Percentiles rank a stretch among this genome's conserved stretches.
phyloP scores from a whole-genome alignment of 2,329 filamentous ascomycete species.

The Tolypocladium album region DNA sequence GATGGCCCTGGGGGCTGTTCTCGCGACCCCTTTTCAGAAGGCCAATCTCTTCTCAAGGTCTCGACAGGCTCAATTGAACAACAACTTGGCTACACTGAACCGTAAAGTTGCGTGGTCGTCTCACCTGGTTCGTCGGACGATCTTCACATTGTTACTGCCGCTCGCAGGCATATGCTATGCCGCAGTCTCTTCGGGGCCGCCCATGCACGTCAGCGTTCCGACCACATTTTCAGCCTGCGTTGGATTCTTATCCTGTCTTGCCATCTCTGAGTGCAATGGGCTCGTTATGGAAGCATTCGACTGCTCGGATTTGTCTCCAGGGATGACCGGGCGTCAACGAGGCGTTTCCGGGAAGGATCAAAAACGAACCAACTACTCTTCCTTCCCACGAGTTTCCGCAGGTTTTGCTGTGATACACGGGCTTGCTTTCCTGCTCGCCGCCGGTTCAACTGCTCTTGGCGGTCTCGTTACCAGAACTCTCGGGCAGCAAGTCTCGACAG shows the following conservation, averaged over 20 bases:
- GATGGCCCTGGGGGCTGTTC: slow-evolving; percentile 56
- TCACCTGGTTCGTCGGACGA: slow-evolving; percentile 55
- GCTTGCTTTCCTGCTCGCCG: slow-evolving; percentile 58
- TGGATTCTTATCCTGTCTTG: slow-evolving; percentile 62
- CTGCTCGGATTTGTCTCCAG: slow-evolving; percentile 66
- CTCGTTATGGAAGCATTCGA: slow-evolving; percentile 75
- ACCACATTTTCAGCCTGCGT: slow-evolving; percentile 55
- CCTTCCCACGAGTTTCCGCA: slow-evolving; percentile 62
- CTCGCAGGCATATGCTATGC: slow-evolving; percentile 58
- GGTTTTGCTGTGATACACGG: slow-evolving; percentile 62
- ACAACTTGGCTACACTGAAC: slow-evolving; percentile 57
- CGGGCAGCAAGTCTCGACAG: slow-evolving; percentile 57
- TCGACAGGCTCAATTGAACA: slow-evolving; percentile 45
- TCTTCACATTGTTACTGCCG: slow-evolving; percentile 59
- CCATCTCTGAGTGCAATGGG: slow-evolving; percentile 65
- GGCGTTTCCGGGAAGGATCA: slow-evolving; percentile 25
- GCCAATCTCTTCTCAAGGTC: slow-evolving; percentile 58
- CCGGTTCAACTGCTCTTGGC: slow-evolving; percentile 56
- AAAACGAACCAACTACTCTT: slow-evolving; percentile 59
- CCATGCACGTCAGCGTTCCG: slow-evolving; percentile 50
- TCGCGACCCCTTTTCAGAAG: slow-evolving; percentile 65
- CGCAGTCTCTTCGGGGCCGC: slow-evolving; percentile 51
- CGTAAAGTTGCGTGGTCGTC: slow-evolving; percentile 58
- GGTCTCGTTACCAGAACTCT: slow-evolving; percentile 55
- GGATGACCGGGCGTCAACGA: slow-evolving; percentile 49